Conservation (phyloP, 805 yeast species). For the Wickerhamomyces pijperi region DNA sequence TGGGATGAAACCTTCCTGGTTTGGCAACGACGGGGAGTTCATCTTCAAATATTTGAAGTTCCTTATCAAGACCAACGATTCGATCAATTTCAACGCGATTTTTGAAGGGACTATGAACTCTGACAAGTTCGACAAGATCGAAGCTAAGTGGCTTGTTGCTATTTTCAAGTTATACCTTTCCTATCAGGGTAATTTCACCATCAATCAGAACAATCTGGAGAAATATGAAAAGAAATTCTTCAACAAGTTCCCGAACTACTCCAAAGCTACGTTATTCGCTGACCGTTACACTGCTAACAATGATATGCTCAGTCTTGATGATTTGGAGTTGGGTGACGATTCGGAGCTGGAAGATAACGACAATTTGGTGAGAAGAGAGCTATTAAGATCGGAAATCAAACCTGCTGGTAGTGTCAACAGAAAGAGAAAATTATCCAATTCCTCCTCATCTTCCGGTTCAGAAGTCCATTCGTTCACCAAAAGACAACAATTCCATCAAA, state of each 20-base stretch:
- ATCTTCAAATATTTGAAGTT: conserved; percentile 63
- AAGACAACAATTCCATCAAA: neutral
- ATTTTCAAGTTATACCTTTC: conserved; percentile 49
- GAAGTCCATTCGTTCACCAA: neutral
- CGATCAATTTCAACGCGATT: conserved; percentile 64
- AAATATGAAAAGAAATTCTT: conserved; percentile 57
- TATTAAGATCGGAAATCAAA: conserved; percentile 2
- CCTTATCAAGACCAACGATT: conserved; percentile 53
- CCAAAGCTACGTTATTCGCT: conserved; percentile 23
- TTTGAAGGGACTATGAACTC: conserved; percentile 63
- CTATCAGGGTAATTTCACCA: conserved; percentile 58
- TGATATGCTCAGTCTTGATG: neutral
- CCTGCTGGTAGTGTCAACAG: neutral
- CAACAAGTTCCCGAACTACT: conserved; percentile 55
- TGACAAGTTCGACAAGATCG: conserved; percentile 13
- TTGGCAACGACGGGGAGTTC: conserved; percentile 45
- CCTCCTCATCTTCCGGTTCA: too few relatives aligned
- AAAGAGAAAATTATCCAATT: conserved; percentile 16
- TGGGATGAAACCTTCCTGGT: conserved; percentile 48
- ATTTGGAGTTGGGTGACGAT: neutral
- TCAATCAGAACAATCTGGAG: conserved; percentile 51
- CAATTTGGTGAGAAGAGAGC: conserved; percentile 12
- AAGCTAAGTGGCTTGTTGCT: conserved; percentile 26
- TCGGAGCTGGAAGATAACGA: conserved; percentile 1
- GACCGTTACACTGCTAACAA: conserved; percentile 24